Evolutionary conservation across 139 green algal species (phyloP).

Genomic region (Chlorella sorokiniana): DNA sequence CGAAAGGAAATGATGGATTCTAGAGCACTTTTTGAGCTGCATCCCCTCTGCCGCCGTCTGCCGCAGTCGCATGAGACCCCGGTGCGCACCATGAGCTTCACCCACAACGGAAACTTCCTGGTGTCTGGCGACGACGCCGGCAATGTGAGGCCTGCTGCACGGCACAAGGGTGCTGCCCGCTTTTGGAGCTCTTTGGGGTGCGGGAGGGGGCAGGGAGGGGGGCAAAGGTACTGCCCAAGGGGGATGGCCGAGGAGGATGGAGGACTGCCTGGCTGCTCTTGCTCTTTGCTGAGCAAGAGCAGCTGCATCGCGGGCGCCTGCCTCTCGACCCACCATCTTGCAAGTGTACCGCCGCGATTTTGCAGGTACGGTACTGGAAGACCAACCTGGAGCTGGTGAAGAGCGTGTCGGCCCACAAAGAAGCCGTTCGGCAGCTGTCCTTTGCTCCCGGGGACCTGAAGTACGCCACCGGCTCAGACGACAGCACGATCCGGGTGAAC

Average conservation of each 20-base stretch:
- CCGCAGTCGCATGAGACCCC: slow-evolving; percentile 78
- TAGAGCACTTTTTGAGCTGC: no score
- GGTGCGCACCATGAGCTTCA: slow-evolving; percentile 72
- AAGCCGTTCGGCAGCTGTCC: slow-evolving; percentile 66
- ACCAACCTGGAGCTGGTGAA: slow-evolving; percentile 73
- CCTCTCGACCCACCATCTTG: neutral
- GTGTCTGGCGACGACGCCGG: slow-evolving; percentile 79
- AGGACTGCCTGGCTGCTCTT: neutral
- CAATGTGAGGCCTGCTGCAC: neutral
- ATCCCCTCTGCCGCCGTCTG: neutral
- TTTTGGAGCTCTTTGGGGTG: neutral
- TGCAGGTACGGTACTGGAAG: slow-evolving; percentile 77
- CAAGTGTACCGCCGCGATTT: neutral
- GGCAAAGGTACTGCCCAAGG: no score
- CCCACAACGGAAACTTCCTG: slow-evolving; percentile 80
- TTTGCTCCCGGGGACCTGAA: slow-evolving; percentile 85
- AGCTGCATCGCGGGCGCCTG: neutral
- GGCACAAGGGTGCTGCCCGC: neutral
- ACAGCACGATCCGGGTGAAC: slow-evolving; percentile 76
- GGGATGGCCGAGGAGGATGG: neutral
- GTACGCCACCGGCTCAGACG: slow-evolving; percentile 85
- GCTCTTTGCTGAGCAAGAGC: neutral
- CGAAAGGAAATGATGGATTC: no score
- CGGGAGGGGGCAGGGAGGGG: neutral
- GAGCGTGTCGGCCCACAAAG: slow-evolving; percentile 65